phyloP scores from a whole-genome alignment of 2,329 filamentous ascomycete genomes.

The Trichoderma oligosporum region DNA sequence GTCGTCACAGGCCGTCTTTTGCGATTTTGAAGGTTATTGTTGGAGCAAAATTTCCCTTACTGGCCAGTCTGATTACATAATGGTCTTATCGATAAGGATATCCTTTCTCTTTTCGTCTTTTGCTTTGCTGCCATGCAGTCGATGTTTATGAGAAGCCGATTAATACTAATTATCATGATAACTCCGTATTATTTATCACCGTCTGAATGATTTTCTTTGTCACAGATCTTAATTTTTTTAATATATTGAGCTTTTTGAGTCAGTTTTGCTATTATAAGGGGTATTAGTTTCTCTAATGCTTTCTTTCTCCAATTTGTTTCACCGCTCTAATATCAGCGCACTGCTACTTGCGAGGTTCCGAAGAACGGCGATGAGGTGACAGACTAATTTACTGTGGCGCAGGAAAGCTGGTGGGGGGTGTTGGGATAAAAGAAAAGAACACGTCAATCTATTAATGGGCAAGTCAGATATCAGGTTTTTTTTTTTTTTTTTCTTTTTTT shows the following conservation, averaged over 20 bases:
- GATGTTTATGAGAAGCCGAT: too few species aligned
- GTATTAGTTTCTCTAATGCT: too few species aligned
- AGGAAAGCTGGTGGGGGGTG: background rate
- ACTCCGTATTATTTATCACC: too few species aligned
- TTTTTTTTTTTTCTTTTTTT: background rate
- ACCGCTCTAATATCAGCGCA: too few species aligned
- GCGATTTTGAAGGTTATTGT: constrained; percentile 4
- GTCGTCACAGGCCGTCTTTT: constrained; percentile 14
- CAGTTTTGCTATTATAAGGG: too few species aligned
- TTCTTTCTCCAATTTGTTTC: too few species aligned
- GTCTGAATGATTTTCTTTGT: too few species aligned
- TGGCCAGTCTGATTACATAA: constrained; percentile 9
- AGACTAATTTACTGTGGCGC: background rate
- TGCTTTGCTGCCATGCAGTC: too few species aligned
- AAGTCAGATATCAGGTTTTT: background rate
- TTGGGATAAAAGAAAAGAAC: background rate
- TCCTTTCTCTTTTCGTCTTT: background rate
- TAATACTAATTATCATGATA: too few species aligned
- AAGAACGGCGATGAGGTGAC: background rate
- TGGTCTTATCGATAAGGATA: background rate
- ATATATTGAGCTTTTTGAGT: too few species aligned
- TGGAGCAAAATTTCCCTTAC: constrained; percentile 18
- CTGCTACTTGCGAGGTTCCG: background rate
- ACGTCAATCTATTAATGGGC: background rate
- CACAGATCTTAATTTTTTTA: too few species aligned